Base-by-base conservation (phyloP, 1,139 yeast species). In the Wickerhamiella pararugosa region DNA sequence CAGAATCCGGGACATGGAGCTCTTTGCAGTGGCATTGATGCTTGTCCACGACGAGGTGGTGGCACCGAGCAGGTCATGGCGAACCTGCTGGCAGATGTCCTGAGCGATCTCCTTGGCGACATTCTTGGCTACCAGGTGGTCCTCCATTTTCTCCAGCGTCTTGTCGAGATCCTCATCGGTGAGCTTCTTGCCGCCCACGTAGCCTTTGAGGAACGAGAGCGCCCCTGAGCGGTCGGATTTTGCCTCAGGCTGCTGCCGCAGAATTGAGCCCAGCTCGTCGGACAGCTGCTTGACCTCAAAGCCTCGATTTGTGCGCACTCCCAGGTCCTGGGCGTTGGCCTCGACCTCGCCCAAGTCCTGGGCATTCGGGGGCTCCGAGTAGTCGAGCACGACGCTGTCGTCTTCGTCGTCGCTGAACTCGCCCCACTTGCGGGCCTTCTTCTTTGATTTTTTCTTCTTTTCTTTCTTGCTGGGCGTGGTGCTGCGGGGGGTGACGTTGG, bases 1-100 rank as follows among this genome's bases (percentile, higher is more conserved):
- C 42, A 90, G 65, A 41, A 90, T 87, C 33, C 76, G 82, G 1
- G 76, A 72, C 58, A 90, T 67, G 2, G 94, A 73, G 37, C 71
- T 71, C 49, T 76, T 69, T 6, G 78, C 80, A 1, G 80, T 71
- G 26, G 69, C 64, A 43, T 73, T 75, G 0, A 71, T 73, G 5
- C 77, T 66, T 0, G 83, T 74, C 73, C 83, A 79, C 47, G 66
- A 73, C 43, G 72, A 73, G 0, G 84, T 76, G 45, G 73, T 76
- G 15, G 79, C 70, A 0, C 87, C 87, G 4, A 75, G 63, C 31
- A 79, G 57, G 41, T 72, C 75, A 48, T 67, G 67, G 40, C 73
- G 73, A n/a, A 79, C 80, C 40, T 70, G 73, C 7, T 67, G 60
- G 39, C 78, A 69, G 36, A 79, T 59, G 42, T 72, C 69, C 36